Base-by-base conservation (phyloP, 108 stramenopile genomes). In the Fragilaria radians region DNA sequence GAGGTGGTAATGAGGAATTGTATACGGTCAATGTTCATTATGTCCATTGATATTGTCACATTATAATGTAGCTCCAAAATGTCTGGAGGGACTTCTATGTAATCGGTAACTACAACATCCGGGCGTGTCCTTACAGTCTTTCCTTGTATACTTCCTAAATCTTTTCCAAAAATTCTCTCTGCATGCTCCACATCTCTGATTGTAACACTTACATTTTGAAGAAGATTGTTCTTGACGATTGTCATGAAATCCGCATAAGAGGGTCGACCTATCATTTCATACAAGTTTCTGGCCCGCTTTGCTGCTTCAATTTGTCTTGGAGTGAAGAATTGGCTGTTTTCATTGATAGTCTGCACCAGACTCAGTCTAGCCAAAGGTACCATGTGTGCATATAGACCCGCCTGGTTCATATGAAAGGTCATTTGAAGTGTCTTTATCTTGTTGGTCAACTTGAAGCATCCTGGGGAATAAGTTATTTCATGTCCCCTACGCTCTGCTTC, bases 141-240 rank as follows among this genome's bases (percentile, higher is more conserved):
- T 1, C 79, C 74, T 73, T 80, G 72, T 23, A 80, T 21, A 1
- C 53, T 50, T 23, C 49, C 57, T 5, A 73, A 11, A 28, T 62
- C 65, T 21, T 52, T 53, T 9, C 75, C 80, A 19, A 49, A 70
- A 14, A 81, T 81, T 14, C 50, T 52, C n/a, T 32, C 48, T 0
- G 80, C 72, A 0, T 57, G 24, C 23, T 53, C 24, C 9, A 59
- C 62, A 47, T 81, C 80, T 0, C 61, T 50, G 0, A 34, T 4
- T 18, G 64, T 67, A 29, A 81, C 52, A 11, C 75, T 75, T 33
- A 49, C 65, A 28, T 81, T 66, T 4, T 57, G 52, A 49, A 80
- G 63, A 17, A 25, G 26, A 26, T 72, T 75, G 9, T 59, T 55
- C 18, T 21, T n/a, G 1, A 67, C 11, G 4, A 68, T 64, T 23